Base-by-base conservation (phyloP, 2,329 filamentous ascomycete species). In the Pyricularia grisea region DNA sequence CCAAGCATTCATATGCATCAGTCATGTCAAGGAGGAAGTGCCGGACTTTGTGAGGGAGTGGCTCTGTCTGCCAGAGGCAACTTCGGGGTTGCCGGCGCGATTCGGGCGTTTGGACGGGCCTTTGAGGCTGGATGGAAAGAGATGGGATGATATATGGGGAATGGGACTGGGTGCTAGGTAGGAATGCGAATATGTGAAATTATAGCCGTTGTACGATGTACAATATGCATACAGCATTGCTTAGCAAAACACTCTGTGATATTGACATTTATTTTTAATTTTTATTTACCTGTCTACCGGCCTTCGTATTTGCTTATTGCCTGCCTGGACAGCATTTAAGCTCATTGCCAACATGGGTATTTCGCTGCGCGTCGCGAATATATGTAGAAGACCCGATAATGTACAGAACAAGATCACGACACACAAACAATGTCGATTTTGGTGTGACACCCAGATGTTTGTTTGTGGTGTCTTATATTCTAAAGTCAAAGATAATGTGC, bases 1-100 rank as follows among this genome's bases (percentile, higher is more conserved):
- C 27, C 94, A 98, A 79, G 93, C 93, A 0, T 80, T 99, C 68
- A 85, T 98, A n/a, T 93, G 94, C 72, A 94, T 98, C 70, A 95
- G 93, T 71, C 95, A 99, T 79, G 85, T 94, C 71, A 89, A 89
- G 71, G 93, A 97, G 74, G 95, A 99, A 78, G 91, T 98, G 11
- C 95, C 95, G 0, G 89, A 90, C 67, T 90, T 89, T 72, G 86
- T 97, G 28, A 82, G 92, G 65, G 88, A 96, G 76, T 98, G 92
- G 90, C 83, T 98, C 67, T 94, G 92, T 76, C 81, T 97, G 33
- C 93, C 94, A 0, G 91, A 94, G 78, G 84, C 90, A 3, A 91
- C 90, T 68, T 87, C 87, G 1, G 85, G 86, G 1, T 74, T 76
- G 42, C 79, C 84, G 20, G 88, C 90, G 11, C 83, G 90, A 68